Conservation (phyloP, 768 basidiomycete species). For the Podaxis rugospora region DNA sequence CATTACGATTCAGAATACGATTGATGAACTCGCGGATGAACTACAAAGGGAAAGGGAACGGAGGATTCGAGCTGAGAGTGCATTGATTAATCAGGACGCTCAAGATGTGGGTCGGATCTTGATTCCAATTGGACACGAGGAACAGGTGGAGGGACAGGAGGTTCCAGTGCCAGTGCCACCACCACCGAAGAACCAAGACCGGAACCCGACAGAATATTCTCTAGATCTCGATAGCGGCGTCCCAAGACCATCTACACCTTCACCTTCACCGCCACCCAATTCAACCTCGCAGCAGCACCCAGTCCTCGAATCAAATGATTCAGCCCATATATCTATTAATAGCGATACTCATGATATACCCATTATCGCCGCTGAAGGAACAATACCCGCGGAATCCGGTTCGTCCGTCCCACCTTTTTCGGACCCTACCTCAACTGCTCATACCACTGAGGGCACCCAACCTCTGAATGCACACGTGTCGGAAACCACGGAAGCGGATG, state of each 20-base stretch:
- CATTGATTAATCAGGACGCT: conserved; percentile 17
- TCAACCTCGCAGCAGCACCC: background rate
- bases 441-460: no score
- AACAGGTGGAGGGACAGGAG: background rate
- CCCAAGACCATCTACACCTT: background rate
- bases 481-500: no score
- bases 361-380: background rate
- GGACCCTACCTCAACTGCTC: background rate
- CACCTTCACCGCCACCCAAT: background rate
- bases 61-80: conserved; percentile 37
- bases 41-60: conserved; percentile 50
- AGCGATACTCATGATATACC: background rate
- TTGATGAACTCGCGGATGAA: conserved; percentile 52
- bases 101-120: no score
- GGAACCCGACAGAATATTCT: background rate
- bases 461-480: no score
- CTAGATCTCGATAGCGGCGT: background rate
- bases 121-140: background rate
- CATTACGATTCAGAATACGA: conserved; percentile 41
- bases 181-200: background rate
- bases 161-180: background rate
- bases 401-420: background rate
- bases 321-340: background rate
- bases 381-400: background rate
- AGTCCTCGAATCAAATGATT: background rate